phyloP scores from a whole-genome alignment of 495 filamentous ascomycete species.

The Aspergillus egyptiacus region DNA sequence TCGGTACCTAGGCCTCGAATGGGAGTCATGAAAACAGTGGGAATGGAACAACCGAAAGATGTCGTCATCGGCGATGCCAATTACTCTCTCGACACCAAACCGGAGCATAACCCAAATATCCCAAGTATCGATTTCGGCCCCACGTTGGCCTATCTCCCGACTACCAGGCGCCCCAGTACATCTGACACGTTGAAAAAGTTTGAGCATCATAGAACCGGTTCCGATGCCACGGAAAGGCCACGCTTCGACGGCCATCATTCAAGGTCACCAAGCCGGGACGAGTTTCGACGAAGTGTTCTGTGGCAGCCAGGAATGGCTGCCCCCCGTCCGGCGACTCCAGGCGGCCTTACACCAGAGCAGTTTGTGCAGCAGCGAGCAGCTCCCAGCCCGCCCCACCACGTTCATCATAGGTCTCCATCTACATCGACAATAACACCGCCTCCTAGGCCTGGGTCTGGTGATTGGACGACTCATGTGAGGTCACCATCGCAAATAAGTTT shows the following conservation, averaged over 20 bases:
- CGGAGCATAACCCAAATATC: conserved; percentile 46
- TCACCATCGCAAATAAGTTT: conserved; percentile 28
- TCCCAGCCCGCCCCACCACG: conserved; percentile 44
- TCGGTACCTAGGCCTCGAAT: conserved; percentile 67
- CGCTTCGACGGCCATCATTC: conserved; percentile 28
- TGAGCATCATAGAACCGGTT: conserved; percentile 37
- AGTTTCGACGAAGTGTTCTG: conserved; percentile 55
- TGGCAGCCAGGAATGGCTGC: conserved; percentile 72
- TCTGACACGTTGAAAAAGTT: conserved; percentile 34
- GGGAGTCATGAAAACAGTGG: conserved; percentile 78
- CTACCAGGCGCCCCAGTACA: conserved; percentile 35
- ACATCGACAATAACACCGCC: conserved; percentile 46
- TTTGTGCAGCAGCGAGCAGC: conserved; percentile 82
- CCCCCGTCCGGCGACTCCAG: conserved; percentile 41
- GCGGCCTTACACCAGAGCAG: conserved; percentile 61
- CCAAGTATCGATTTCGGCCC: conserved; percentile 83
- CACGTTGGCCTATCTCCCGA: conserved; percentile 61
- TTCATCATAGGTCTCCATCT: conserved; percentile 53
- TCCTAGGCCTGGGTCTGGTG: conserved; percentile 46
- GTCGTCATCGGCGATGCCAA: conserved; percentile 57
- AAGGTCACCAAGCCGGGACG: conserved; percentile 39
- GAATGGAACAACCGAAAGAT: conserved; percentile 46
- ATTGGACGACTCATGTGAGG: conserved; percentile 50
- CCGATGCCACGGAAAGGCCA: conserved; percentile 30
- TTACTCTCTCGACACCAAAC: conserved; percentile 39